Conservation (phyloP, 768 basidiomycete genomes). For the Pleurotus ostreatus region DNA sequence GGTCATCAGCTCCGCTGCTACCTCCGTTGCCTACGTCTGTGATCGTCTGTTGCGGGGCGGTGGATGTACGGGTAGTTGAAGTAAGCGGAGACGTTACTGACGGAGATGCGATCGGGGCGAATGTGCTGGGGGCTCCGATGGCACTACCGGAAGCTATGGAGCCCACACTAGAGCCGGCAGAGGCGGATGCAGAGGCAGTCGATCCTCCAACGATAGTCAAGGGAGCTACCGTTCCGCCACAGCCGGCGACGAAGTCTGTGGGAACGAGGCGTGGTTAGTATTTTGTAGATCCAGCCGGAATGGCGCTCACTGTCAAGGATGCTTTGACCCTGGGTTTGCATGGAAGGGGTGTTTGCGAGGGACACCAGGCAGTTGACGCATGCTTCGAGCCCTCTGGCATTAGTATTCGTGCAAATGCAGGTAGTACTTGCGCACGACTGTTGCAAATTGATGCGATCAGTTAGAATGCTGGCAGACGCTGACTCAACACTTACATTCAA, state of each 20-base stretch:
- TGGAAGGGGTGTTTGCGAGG: not conserved
- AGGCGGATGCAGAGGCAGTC: not conserved
- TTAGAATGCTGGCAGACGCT: not conserved
- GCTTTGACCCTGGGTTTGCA: slow-evolving; percentile 3
- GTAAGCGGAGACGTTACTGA: not conserved
- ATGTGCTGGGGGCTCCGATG: not conserved
- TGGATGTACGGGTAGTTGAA: not conserved
- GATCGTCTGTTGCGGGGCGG: not conserved
- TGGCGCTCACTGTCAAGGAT: slow-evolving; percentile 3
- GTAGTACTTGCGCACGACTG: not conserved
- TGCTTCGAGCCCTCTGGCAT: not conserved
- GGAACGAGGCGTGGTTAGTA: not conserved
- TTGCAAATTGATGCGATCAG: not conserved
- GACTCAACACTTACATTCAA: not conserved
- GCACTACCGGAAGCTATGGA: not conserved
- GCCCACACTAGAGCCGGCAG: not conserved
- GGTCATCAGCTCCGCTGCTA: not conserved
- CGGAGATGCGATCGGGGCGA: not conserved
- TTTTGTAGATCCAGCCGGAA: not conserved
- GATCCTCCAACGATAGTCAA: not conserved
- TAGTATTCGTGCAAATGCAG: slow-evolving; percentile 2
- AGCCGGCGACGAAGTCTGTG: not conserved
- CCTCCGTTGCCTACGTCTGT: not conserved
- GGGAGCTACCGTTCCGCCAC: not conserved
- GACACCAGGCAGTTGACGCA: slow-evolving; percentile 5